Percentiles rank a stretch among this genome's conserved stretches.
Evolutionary conservation across 1,284 basidiomycete species (phyloP).

Genomic region (Irpex sp.): DNA sequence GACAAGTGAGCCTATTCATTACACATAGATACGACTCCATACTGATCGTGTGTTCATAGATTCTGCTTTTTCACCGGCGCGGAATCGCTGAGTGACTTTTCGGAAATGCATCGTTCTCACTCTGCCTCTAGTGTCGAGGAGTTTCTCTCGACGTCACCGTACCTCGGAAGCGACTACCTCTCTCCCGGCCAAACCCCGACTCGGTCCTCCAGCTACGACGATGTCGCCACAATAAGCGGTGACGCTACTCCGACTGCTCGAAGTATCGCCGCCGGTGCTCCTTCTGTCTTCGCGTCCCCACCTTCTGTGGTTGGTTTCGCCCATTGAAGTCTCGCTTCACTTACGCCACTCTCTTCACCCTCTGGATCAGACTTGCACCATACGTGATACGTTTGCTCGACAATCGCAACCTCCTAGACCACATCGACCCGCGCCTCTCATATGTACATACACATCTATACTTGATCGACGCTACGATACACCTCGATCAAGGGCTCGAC

Average conservation of each 20-base stretch:
- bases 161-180: conserved; percentile 14
- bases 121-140: conserved; percentile 55
- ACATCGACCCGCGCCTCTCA: background rate
- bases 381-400: background rate
- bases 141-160: conserved; percentile 32
- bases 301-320: background rate
- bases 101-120: conserved; percentile 46
- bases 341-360: background rate
- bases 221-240: conserved; percentile 26
- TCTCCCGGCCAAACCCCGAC: conserved; percentile 25
- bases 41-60: conserved; percentile 31
- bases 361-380: background rate
- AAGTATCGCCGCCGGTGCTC: conserved; percentile 10
- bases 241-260: conserved; percentile 25
- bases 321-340: background rate
- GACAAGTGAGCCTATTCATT: conserved; percentile 44
- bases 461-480: background rate
- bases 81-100: conserved; percentile 28
- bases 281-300: conserved; percentile 1
- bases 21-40: conserved; percentile 5
- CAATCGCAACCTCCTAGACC: background rate
- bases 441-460: background rate
- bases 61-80: conserved; percentile 76
- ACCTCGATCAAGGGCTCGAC: background rate
- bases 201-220: conserved; percentile 29